Conservation (phyloP, 768 basidiomycete genomes). For the Pleurotus cornucopiae region DNA sequence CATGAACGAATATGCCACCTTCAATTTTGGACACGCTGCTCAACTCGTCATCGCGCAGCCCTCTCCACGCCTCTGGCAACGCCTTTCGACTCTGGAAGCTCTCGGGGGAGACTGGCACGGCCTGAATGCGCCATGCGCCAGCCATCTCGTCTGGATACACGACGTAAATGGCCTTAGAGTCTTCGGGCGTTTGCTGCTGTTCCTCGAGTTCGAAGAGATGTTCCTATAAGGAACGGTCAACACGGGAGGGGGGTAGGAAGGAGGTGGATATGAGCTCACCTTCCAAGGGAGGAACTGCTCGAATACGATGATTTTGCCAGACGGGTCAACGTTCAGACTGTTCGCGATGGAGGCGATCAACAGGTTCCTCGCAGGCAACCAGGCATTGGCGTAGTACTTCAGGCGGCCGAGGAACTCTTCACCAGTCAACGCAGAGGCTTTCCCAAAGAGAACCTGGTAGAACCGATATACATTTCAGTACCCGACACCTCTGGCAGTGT, state of each 20-base stretch:
- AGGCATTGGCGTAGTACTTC: conserved; percentile 81
- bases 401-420: conserved; percentile 78
- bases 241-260: background rate
- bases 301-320: conserved; percentile 77
- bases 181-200: conserved; percentile 39
- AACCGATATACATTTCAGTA: background rate
- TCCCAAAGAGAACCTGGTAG: conserved; percentile 61
- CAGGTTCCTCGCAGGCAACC: conserved; percentile 88
- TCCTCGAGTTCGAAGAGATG: conserved; percentile 87
- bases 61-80: conserved; percentile 91
- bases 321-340: conserved; percentile 60
- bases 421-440: conserved; percentile 81
- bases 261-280: conserved; percentile 32
- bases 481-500: background rate
- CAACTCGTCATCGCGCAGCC: conserved; percentile 80
- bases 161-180: conserved; percentile 69
- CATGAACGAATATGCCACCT: conserved; percentile 90
- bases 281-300: conserved; percentile 86
- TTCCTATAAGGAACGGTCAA: conserved; percentile 34
- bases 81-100: conserved; percentile 91
- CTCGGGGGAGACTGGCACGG: conserved; percentile 76
- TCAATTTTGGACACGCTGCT: conserved; percentile 70
- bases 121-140: conserved; percentile 87
- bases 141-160: conserved; percentile 83
- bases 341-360: conserved; percentile 56